Percentiles rank a stretch among this genome's conserved stretches.
These are phyloP conservation scores for Solanum hybrid DNA, from an alignment of 305 asterid species.

Conservation along the genomic window DNA sequence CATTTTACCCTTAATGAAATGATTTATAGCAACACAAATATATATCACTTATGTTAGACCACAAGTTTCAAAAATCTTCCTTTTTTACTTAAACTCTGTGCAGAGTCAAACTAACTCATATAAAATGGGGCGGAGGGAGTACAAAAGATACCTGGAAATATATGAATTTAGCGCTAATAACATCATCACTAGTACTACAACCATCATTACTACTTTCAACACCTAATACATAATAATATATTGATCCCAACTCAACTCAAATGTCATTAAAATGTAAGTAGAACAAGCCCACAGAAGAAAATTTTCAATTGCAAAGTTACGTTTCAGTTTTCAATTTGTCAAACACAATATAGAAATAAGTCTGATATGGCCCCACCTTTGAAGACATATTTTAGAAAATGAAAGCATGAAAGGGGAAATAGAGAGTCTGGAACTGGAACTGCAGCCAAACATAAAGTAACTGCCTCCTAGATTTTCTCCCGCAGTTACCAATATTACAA, in stretches of 20 bases:
- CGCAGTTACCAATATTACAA: not conserved
- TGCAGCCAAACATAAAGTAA: not conserved
- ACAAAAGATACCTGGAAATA: not conserved
- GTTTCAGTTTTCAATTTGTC: not conserved
- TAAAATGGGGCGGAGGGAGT: not conserved
- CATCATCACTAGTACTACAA: not conserved
- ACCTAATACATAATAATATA: not conserved
- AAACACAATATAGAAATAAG: not conserved
- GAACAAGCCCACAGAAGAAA: not conserved
- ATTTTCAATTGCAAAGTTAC: not conserved
- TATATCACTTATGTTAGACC: not conserved
- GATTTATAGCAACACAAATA: not conserved
- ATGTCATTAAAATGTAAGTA: not conserved
- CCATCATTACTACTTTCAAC: not conserved
- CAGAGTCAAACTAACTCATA: not conserved
- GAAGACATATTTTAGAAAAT: not conserved
- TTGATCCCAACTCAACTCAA: not conserved
- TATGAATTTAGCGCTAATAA: not conserved
- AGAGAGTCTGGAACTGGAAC: not conserved
- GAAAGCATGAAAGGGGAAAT: not conserved
- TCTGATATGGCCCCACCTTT: not conserved
- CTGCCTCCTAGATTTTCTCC: not conserved
- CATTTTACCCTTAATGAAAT: not conserved
- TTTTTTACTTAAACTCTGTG: not conserved
- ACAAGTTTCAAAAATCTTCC: not conserved